A percentile compares a stretch with the other conserved stretches of the same genome.
phyloP scores from a whole-genome alignment of 192 early-diverging fungal genomes.

The Oehlia diaphana region DNA sequence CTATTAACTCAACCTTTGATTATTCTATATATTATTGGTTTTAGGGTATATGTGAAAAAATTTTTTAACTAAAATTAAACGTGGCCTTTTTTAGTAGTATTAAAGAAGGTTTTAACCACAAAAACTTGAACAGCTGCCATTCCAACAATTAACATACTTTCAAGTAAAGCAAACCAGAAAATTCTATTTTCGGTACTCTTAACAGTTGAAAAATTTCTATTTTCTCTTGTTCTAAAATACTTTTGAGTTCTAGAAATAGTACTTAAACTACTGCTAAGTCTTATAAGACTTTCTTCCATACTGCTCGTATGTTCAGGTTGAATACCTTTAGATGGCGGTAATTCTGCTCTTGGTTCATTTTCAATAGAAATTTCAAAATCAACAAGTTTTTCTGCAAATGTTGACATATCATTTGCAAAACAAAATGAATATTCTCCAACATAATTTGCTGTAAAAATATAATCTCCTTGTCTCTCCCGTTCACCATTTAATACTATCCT shows the following conservation, averaged over 20 bases:
- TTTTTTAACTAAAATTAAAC: conserved; percentile 37
- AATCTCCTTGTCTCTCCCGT: conserved; percentile 94
- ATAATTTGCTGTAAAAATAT: conserved; percentile 82
- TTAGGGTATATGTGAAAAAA: not conserved
- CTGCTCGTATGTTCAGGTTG: conserved; percentile 48
- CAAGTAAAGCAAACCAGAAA: conserved; percentile 89
- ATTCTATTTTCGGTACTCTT: conserved; percentile 81
- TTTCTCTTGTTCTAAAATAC: conserved; percentile 88
- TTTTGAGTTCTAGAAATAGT: conserved; percentile 80
- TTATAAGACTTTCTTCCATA: conserved; percentile 60
- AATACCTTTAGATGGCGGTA: conserved; percentile 34
- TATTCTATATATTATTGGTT: not conserved
- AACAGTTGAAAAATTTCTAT: conserved; percentile 90
- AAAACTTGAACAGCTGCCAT: conserved; percentile 94
- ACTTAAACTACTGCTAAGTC: conserved; percentile 62
- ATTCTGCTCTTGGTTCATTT: conserved; percentile 67
- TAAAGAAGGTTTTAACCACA: conserved; percentile 92
- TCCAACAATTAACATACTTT: conserved; percentile 74
- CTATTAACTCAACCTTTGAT: not conserved
- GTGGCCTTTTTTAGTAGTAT: conserved; percentile 59
- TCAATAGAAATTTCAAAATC: conserved; percentile 96
- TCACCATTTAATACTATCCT: conserved; percentile 72
- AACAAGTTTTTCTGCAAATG: conserved; percentile 91
- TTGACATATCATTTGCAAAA: conserved; percentile 94
- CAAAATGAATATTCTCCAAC: conserved; percentile 95